Evolutionary conservation across 345 rosid genomes (phyloP).

Genomic region (Salix brachista): DNA sequence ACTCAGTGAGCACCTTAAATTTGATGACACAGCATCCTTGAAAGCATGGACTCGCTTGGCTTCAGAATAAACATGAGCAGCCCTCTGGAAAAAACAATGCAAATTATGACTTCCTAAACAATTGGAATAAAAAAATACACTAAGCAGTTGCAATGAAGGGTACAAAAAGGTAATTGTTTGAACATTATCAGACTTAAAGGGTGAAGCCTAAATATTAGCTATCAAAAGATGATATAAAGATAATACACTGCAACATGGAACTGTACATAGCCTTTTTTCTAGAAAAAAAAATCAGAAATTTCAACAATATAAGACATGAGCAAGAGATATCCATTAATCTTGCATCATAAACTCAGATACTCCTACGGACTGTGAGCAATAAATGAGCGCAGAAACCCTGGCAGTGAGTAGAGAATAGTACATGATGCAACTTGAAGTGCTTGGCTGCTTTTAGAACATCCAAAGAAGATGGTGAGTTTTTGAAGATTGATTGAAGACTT

Average conservation of each 20-base stretch:
- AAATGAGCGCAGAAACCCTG: not conserved
- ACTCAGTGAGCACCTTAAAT: conserved; percentile 41
- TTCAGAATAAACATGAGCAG: conserved; percentile 87
- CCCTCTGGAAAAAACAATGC: conserved; percentile 52
- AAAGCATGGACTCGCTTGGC: conserved; percentile 80
- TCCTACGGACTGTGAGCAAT: not conserved
- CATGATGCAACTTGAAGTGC: conserved; percentile 86
- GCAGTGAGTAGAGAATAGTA: conserved; percentile 8
- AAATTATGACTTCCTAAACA: not conserved
- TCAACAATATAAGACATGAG: not conserved
- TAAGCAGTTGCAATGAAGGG: not conserved
- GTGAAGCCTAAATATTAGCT: not conserved
- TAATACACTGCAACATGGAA: not conserved
- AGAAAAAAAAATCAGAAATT: not conserved
- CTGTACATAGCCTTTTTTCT: not conserved
- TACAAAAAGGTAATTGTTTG: not conserved
- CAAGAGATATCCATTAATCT: not conserved
- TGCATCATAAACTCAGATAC: not conserved
- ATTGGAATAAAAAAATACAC: not conserved
- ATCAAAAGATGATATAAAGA: not conserved
- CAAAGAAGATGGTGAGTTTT: conserved; percentile 59
- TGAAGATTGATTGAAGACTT: conserved; percentile 55
- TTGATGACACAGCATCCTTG: conserved; percentile 72
- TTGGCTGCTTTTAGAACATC: conserved; percentile 76
- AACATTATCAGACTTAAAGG: not conserved